phyloP scores from a whole-genome alignment of 176 grass and related monocot genomes.

The Echinochloa phyllopogon region DNA sequence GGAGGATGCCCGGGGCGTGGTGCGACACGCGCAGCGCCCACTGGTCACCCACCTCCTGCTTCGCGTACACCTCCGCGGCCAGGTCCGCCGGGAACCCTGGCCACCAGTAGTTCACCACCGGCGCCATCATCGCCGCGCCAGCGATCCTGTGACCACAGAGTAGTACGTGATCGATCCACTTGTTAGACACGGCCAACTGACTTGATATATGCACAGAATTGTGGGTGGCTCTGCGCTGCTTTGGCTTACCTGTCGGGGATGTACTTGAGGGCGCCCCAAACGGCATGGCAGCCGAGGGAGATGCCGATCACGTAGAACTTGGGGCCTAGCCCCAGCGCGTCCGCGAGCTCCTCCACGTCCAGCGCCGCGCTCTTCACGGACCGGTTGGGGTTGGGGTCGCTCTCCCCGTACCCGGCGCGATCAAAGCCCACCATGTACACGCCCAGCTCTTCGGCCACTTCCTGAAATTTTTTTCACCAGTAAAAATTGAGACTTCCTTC shows the following conservation, averaged over 20 bases:
- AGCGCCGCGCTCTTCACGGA: conserved; percentile 59
- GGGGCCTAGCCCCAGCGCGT: conserved; percentile 54
- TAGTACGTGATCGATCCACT: no score
- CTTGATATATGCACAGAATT: background rate
- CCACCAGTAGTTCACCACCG: conserved; percentile 75
- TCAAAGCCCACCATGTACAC: conserved; percentile 84
- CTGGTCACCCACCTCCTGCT: conserved; percentile 65
- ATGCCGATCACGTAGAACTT: conserved; percentile 72
- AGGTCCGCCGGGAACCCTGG: conserved; percentile 64
- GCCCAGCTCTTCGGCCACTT: conserved; percentile 67
- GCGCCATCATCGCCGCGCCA: conserved; percentile 61
- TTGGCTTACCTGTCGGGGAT: conserved; percentile 61
- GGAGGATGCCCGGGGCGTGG: conserved; percentile 66
- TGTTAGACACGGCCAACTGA: background rate
- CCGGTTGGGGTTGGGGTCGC: conserved; percentile 69
- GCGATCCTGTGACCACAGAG: conserved; percentile 47
- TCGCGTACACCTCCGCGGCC: conserved; percentile 47
- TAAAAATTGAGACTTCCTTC: background rate
- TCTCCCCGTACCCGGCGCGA: conserved; percentile 71
- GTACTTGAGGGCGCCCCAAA: conserved; percentile 78
- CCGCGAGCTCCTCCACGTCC: conserved; percentile 69
- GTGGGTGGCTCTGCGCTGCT: background rate
- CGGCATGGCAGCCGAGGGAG: conserved; percentile 74
- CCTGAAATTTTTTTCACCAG: conserved; percentile 31
- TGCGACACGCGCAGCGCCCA: conserved; percentile 74